Conservation (phyloP, 208 protist genomes). For the Trypanosoma vivax region DNA sequence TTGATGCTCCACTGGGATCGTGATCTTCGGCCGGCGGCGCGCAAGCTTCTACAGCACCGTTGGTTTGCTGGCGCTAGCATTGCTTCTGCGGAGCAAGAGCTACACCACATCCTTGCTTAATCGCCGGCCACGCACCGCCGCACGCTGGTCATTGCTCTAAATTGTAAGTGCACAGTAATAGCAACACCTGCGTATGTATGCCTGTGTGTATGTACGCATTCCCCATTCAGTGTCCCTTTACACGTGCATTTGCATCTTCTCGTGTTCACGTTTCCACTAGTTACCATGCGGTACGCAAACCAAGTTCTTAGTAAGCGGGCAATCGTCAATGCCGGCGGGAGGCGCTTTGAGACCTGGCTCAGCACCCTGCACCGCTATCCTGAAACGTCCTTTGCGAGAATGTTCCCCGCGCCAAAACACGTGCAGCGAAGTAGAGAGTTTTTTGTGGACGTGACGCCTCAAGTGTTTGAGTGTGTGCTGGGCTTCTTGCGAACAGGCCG, state of each 20-base stretch:
- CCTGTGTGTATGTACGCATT: too few relatives aligned
- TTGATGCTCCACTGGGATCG: conserved; percentile 35
- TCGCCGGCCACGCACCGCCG: not conserved
- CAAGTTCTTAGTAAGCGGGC: conserved; percentile 31
- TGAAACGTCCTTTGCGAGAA: conserved; percentile 49
- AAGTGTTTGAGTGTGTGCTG: conserved; percentile 71
- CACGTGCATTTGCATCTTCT: not conserved
- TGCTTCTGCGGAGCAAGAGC: conserved; percentile 4
- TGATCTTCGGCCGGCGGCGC: conserved; percentile 18
- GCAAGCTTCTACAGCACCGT: conserved; percentile 21
- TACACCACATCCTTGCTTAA: conserved; percentile 5
- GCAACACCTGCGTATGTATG: too few relatives aligned
- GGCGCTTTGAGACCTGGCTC: conserved; percentile 54
- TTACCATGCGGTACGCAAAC: conserved; percentile 4
- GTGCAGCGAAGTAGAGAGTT: conserved; percentile 25
- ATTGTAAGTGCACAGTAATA: too few relatives aligned
- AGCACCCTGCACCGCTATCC: conserved; percentile 65
- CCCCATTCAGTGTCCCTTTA: not conserved
- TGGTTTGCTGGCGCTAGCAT: conserved; percentile 9
- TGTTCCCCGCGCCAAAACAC: conserved; percentile 23
- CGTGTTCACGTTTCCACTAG: not conserved
- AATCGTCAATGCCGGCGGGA: conserved; percentile 65
- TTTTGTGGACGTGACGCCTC: conserved; percentile 74
- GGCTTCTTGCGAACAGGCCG: conserved; percentile 59
- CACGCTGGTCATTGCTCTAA: too few relatives aligned